Evolutionary conservation across 1,284 basidiomycete species (phyloP).

Genomic region (Ceratobasidium papillatum): DNA sequence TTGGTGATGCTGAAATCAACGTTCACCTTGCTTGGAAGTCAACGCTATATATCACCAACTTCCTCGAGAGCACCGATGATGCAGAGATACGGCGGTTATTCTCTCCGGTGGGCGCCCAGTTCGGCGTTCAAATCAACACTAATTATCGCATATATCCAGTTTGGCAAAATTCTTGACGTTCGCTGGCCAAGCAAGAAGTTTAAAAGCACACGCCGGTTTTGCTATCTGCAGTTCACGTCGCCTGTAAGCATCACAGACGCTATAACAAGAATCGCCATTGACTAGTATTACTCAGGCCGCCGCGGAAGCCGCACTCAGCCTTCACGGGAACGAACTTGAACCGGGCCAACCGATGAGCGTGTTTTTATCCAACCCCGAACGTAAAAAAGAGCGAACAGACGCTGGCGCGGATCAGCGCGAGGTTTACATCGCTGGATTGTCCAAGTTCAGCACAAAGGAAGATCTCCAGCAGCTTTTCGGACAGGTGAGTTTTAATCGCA

Average conservation of each 20-base stretch:
- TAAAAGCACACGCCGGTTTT: constrained; percentile 89
- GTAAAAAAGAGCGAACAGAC: constrained; percentile 88
- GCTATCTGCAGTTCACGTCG: constrained; percentile 90
- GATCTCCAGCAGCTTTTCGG: constrained; percentile 82
- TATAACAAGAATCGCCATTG: neutral
- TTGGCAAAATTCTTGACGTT: constrained; percentile 90
- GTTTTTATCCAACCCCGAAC: constrained; percentile 88
- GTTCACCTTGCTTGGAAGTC: constrained; percentile 94
- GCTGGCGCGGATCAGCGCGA: constrained; percentile 83
- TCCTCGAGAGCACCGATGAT: constrained; percentile 88
- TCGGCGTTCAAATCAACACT: constrained; percentile 2
- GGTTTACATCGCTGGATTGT: constrained; percentile 85
- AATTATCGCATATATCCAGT: constrained; percentile 57
- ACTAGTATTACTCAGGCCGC: constrained; percentile 59
- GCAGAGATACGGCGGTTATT: constrained; percentile 78
- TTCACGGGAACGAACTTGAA: constrained; percentile 80
- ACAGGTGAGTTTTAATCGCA: constrained; percentile 58
- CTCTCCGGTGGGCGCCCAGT: constrained; percentile 63
- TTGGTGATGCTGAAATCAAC: constrained; percentile 75
- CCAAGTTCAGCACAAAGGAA: constrained; percentile 72
- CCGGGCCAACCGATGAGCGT: constrained; percentile 76
- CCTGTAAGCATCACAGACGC: constrained; percentile 64
- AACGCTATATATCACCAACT: constrained; percentile 97
- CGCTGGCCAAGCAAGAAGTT: constrained; percentile 99
- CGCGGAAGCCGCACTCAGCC: constrained; percentile 78